These are phyloP conservation scores for Warburgia ugandensis DNA, from an alignment of 164 flowering plant genomes.

Conservation along the genomic window DNA sequence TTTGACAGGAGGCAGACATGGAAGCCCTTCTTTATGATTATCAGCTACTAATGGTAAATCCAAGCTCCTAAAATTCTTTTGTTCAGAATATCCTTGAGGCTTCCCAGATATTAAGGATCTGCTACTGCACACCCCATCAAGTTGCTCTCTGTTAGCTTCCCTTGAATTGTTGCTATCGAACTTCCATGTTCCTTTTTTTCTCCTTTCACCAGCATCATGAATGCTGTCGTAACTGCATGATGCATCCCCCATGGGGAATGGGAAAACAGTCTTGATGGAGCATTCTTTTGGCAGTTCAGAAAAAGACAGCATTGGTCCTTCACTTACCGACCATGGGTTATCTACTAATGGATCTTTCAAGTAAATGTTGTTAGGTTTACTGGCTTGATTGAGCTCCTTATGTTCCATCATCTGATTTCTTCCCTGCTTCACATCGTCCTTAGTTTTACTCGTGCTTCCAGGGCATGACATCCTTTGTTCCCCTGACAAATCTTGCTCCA, in stretches of 20 bases:
- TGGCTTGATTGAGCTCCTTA: conserved; percentile 33
- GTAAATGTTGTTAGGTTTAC: conserved; percentile 5
- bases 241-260: conserved; percentile 39
- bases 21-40: conserved; percentile 68
- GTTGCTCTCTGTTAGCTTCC: too few species aligned
- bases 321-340: conserved; percentile 16
- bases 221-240: conserved; percentile 31
- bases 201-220: conserved; percentile 20
- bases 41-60: conserved; percentile 37
- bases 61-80: conserved; percentile 32
- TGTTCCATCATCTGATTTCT: conserved; percentile 20
- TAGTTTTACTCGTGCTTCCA: conserved; percentile 44
- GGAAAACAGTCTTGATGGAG: conserved; percentile 62
- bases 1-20: conserved; percentile 84
- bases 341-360: conserved; percentile 31
- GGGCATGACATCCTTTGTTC: conserved; percentile 42
- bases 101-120: conserved; percentile 55
- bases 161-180: background rate
- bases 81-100: conserved; percentile 39
- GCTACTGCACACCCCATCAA: too few species aligned
- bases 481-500: conserved; percentile 20
- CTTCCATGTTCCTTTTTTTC: conserved; percentile 35
- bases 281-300: conserved; percentile 60
- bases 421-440: conserved; percentile 32
- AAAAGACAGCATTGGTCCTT: conserved; percentile 30